phyloP scores from a whole-genome alignment of 108 stramenopile genomes.

The Cyclotella sp. region DNA sequence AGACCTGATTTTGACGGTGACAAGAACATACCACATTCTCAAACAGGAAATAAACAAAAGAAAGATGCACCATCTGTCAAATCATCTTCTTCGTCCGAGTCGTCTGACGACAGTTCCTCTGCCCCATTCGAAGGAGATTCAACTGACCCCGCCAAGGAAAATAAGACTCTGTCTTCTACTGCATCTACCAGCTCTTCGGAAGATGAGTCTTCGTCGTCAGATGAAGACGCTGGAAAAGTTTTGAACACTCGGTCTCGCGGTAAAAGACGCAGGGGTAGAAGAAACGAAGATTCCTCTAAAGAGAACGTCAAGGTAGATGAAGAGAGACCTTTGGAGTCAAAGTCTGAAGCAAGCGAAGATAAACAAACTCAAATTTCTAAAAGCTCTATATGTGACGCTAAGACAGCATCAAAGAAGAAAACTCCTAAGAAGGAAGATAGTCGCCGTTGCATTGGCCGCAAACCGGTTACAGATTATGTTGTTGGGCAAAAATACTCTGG shows the following conservation, averaged over 20 bases:
- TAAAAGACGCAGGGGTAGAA: conserved; percentile 44
- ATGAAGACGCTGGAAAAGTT: conserved; percentile 28
- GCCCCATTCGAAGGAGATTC: background rate
- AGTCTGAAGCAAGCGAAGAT: conserved; percentile 9
- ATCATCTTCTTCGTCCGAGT: conserved; percentile 36
- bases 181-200: conserved; percentile 27
- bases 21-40: background rate
- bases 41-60: conserved; percentile 3
- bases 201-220: conserved; percentile 33
- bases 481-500: conserved; percentile 67
- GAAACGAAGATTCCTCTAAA: conserved; percentile 26
- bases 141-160: background rate
- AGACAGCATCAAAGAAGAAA: conserved; percentile 11
- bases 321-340: background rate
- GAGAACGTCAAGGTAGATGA: background rate
- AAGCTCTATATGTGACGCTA: conserved; percentile 1
- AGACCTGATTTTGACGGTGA: no score
- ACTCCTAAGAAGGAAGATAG: conserved; percentile 51
- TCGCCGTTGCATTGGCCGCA: conserved; percentile 85
- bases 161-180: background rate
- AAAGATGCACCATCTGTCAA: conserved; percentile 42
- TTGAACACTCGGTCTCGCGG: conserved; percentile 41
- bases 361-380: conserved; percentile 13
- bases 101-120: conserved; percentile 19
- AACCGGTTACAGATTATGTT: conserved; percentile 85